Evolutionary conservation across 2,329 filamentous ascomycete species (phyloP).

Genomic region (Colletotrichum truncatum): DNA sequence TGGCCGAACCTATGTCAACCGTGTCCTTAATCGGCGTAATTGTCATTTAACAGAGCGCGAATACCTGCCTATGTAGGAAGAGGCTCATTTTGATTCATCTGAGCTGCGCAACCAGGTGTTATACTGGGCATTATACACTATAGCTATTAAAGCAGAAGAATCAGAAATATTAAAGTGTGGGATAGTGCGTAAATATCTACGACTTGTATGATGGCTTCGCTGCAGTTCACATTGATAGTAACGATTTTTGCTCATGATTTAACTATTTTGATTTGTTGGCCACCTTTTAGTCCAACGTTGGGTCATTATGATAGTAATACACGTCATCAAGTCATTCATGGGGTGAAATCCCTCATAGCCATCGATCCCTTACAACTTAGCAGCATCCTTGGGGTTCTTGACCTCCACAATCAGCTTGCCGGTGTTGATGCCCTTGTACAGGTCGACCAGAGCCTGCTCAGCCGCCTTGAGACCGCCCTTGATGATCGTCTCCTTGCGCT

Average conservation of each 20-base stretch:
- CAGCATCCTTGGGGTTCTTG: slow-evolving; percentile 42
- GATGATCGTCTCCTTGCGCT: slow-evolving; percentile 76
- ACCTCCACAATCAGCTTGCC: slow-evolving; percentile 71
- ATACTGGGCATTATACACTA: too few relatives aligned
- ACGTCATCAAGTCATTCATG: slow-evolving; percentile 22
- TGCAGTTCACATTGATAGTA: too few relatives aligned
- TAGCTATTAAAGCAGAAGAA: too few relatives aligned
- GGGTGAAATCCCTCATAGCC: neutral
- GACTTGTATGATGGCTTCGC: too few relatives aligned
- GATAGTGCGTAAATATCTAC: too few relatives aligned
- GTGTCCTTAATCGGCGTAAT: too few relatives aligned
- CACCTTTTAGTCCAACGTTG: neutral
- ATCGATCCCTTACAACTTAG: slow-evolving; percentile 8
- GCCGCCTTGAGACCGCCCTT: slow-evolving; percentile 73
- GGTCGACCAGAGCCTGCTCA: slow-evolving; percentile 68
- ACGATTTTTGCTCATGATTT: neutral
- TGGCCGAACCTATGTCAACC: too few relatives aligned
- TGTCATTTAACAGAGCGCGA: too few relatives aligned
- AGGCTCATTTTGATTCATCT: too few relatives aligned
- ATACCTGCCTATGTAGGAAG: too few relatives aligned
- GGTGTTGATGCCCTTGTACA: slow-evolving; percentile 77
- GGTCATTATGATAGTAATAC: slow-evolving; percentile 23
- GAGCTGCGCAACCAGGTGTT: too few relatives aligned
- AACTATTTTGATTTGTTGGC: neutral
- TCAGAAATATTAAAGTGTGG: too few relatives aligned